Conservation (phyloP, 1,139 yeast genomes). For the Scheffersomyces insectosa region DNA sequence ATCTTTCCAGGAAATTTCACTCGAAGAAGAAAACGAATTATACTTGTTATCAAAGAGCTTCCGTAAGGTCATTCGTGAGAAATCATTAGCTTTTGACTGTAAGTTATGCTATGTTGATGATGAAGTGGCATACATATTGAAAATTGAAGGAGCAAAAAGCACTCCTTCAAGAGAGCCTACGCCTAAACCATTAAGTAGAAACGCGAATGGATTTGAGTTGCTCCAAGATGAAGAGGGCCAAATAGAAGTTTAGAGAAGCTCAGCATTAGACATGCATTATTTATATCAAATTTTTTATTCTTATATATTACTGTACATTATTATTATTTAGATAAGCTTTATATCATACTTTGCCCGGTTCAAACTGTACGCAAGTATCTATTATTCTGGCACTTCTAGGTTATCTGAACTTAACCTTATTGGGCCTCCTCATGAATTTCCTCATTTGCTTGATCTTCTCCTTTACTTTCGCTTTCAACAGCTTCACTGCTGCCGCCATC, state of each 20-base stretch:
- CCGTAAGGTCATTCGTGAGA: constrained; percentile 31
- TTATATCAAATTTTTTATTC: too few species aligned
- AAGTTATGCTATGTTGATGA: constrained; percentile 44
- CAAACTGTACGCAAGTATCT: too few species aligned
- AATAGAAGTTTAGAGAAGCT: not conserved
- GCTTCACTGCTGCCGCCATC: constrained; percentile 15
- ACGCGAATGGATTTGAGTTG: not conserved
- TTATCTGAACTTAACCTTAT: too few species aligned
- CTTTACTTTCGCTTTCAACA: constrained; percentile 7
- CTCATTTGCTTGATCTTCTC: not conserved
- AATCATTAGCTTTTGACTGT: constrained; percentile 52
- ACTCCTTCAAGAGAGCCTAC: not conserved
- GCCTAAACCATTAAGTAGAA: not conserved
- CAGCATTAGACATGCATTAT: too few species aligned
- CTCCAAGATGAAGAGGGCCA: not conserved
- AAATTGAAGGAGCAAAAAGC: constrained; percentile 22
- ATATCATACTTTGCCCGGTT: too few species aligned
- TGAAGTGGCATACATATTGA: constrained; percentile 32
- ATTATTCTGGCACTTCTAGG: too few species aligned
- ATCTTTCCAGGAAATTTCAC: constrained; percentile 20
- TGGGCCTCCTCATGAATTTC: too few species aligned
- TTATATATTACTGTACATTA: too few species aligned
- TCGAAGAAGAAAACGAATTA: constrained; percentile 35
- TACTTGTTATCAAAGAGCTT: constrained; percentile 32
- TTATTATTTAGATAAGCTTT: too few species aligned